These are phyloP conservation scores for Sclerotinia borealis DNA, from an alignment of 2,329 filamentous ascomycete genomes.

Conservation along the genomic window DNA sequence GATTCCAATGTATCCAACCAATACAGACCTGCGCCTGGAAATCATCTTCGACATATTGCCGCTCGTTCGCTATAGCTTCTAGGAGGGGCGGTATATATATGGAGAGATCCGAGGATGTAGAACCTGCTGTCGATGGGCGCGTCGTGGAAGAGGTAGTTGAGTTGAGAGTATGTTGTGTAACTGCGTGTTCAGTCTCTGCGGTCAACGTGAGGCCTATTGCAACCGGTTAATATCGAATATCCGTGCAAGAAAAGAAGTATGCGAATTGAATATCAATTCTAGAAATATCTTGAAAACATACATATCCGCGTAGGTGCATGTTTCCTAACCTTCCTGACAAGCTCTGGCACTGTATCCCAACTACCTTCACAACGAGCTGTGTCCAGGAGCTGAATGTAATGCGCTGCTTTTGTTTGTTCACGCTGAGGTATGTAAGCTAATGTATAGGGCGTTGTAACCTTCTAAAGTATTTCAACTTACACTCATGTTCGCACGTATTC, in stretches of 20 bases:
- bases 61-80: slow-evolving; percentile 53
- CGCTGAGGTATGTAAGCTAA: slow-evolving; percentile 20
- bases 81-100: slow-evolving; percentile 38
- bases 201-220: slow-evolving; percentile 59
- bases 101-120: slow-evolving; percentile 24
- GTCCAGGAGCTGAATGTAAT: slow-evolving; percentile 79
- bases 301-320: slow-evolving; percentile 82
- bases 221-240: slow-evolving; percentile 18
- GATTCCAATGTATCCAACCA: slow-evolving; percentile 77
- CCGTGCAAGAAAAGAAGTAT: neutral
- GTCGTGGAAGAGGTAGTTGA: slow-evolving; percentile 16
- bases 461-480: slow-evolving; percentile 16
- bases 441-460: neutral
- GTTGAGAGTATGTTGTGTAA: slow-evolving; percentile 47
- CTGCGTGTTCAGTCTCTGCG: slow-evolving; percentile 61
- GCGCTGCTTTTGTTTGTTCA: slow-evolving; percentile 65
- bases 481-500: slow-evolving; percentile 26
- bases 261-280: neutral
- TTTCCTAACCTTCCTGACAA: slow-evolving; percentile 89
- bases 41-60: slow-evolving; percentile 47
- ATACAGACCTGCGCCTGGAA: slow-evolving; percentile 80
- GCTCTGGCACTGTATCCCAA: slow-evolving; percentile 82
- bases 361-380: slow-evolving; percentile 79
- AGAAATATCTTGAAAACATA: slow-evolving; percentile 43
- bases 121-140: slow-evolving; percentile 19